phyloP scores from a whole-genome alignment of 805 yeast species.

The Hanseniaspora guilliermondii region DNA sequence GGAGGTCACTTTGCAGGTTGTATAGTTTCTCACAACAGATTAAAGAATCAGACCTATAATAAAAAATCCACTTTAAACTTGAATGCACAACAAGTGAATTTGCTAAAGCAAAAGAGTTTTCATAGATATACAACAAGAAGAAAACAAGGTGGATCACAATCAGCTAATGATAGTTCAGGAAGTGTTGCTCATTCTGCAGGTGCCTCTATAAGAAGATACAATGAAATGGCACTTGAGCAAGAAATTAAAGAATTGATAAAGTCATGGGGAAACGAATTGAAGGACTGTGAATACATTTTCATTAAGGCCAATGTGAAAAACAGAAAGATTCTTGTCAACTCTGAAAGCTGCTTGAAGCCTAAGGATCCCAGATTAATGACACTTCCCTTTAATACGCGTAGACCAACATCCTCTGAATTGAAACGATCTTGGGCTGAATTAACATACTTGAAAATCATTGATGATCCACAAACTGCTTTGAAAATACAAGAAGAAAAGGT shows the following conservation, averaged over 20 bases:
- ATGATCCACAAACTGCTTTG: conserved; percentile 33
- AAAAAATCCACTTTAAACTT: conserved; percentile 36
- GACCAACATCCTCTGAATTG: conserved; percentile 74
- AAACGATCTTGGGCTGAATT: conserved; percentile 75
- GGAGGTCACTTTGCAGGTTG: conserved; percentile 99
- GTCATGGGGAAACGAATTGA: conserved; percentile 51
- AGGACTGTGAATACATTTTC: conserved; percentile 56
- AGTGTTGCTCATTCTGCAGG: conserved; percentile 98
- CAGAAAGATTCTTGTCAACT: conserved; percentile 50
- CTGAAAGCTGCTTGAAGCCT: conserved; percentile 39
- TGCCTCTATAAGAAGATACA: conserved; percentile 73
- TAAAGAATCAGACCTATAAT: conserved; percentile 43
- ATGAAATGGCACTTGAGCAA: conserved; percentile 66
- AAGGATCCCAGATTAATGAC: conserved; percentile 51
- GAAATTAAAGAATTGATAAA: conserved; percentile 63
- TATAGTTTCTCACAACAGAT: conserved; percentile 60
- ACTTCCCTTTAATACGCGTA: conserved; percentile 79
- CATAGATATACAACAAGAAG: conserved; percentile 93
- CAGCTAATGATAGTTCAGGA: conserved; percentile 78
- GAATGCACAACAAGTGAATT: conserved; percentile 50
- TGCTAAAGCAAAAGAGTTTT: conserved; percentile 69
- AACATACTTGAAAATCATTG: conserved; percentile 43
- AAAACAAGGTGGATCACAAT: conserved; percentile 95
- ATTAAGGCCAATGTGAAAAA: conserved; percentile 63
- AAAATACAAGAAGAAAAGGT: conserved; percentile 22